Conservation (phyloP, 176 grass and related monocot genomes). For the Juncus inflexus region DNA sequence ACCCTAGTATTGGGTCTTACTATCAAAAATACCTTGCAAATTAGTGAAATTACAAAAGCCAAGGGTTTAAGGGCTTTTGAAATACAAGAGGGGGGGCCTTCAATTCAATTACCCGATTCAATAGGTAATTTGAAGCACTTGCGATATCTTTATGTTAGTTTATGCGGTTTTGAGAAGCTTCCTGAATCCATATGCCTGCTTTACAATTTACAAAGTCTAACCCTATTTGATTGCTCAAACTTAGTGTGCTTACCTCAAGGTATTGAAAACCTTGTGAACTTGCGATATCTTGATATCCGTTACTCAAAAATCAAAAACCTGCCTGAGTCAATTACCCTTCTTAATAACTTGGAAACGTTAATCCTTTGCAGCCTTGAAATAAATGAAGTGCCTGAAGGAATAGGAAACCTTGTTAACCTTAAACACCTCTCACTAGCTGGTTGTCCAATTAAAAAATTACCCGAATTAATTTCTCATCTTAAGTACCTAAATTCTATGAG, state of each 20-base stretch:
- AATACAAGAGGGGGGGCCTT: constrained; percentile 17
- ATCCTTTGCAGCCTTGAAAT: constrained; percentile 8
- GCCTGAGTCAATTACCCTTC: constrained; percentile 15
- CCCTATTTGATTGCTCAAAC: constrained; percentile 2
- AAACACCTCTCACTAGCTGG: constrained; percentile 16
- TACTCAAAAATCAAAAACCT: constrained; percentile 18
- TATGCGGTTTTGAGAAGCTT: constrained; percentile 7
- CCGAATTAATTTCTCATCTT: constrained; percentile 17
- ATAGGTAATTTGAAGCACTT: constrained; percentile 24
- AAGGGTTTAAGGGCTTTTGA: constrained; percentile 15
- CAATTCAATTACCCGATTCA: constrained; percentile 18
- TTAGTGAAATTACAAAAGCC: constrained; percentile 15
- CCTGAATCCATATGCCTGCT: constrained; percentile 21
- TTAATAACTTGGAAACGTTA: constrained; percentile 21
- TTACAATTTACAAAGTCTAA: constrained; percentile 25
- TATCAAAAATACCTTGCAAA: constrained; percentile 6
- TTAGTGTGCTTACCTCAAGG: background rate
- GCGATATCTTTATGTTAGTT: constrained; percentile 13
- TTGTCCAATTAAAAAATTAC: constrained; percentile 13
- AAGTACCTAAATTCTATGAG: constrained; percentile 13
- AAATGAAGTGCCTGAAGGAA: constrained; percentile 18
- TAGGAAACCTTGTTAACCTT: constrained; percentile 23
- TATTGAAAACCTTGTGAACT: constrained; percentile 1
- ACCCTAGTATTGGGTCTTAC: constrained; percentile 22
- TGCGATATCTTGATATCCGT: constrained; percentile 18